Conservation (phyloP, 768 basidiomycete species). For the Lanmaoa rubissima region DNA sequence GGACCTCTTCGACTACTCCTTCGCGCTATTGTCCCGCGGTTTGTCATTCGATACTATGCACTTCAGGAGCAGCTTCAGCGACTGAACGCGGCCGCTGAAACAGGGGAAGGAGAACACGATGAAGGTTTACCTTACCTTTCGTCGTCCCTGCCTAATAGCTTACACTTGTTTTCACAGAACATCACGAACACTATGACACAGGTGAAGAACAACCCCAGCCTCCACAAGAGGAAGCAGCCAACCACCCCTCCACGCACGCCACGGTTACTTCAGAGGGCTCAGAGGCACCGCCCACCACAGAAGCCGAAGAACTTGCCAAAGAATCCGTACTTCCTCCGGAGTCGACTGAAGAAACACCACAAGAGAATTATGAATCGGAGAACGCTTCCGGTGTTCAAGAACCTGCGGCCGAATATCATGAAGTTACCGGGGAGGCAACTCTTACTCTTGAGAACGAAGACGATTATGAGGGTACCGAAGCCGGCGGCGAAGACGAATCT, state of each 20-base stretch:
- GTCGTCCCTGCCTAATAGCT: neutral
- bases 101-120: conserved; percentile 15
- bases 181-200: conserved; percentile 8
- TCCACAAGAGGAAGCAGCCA: conserved; percentile 5
- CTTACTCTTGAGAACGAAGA: conserved; percentile 23
- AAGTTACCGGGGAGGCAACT: conserved; percentile 11
- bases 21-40: conserved; percentile 49
- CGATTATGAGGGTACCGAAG: conserved; percentile 18
- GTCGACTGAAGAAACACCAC: conserved; percentile 3
- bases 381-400: conserved; percentile 8
- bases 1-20: conserved; percentile 65
- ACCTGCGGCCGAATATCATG: conserved; percentile 15
- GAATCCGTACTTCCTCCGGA: conserved; percentile 2
- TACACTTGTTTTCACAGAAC: conserved; percentile 12
- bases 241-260: neutral
- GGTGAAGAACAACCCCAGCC: conserved; percentile 5
- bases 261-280: neutral
- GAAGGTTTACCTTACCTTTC: conserved; percentile 17
- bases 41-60: conserved; percentile 62
- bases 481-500: conserved; percentile 19
- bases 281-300: neutral
- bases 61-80: conserved; percentile 57
- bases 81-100: conserved; percentile 28
- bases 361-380: conserved; percentile 8
- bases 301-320: conserved; percentile 1